phyloP scores from a whole-genome alignment of 495 filamentous ascomycete species.

The Penicillium flavigenum region DNA sequence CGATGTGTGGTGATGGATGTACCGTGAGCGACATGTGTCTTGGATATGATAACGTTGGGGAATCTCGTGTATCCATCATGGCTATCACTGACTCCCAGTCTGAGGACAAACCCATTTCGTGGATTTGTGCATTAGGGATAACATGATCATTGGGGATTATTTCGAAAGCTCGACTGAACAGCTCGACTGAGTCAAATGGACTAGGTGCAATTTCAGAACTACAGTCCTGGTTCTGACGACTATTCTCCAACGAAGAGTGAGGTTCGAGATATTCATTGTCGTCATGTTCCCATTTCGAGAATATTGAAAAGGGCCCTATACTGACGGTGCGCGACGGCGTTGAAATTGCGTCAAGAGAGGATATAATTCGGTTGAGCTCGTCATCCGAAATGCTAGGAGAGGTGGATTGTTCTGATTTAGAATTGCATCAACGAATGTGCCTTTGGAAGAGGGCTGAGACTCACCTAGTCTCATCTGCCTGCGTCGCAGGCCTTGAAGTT shows the following conservation, averaged over 20 bases:
- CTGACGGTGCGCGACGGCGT: not conserved
- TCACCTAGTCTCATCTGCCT: slow-evolving; percentile 11
- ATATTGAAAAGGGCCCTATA: slow-evolving; percentile 12
- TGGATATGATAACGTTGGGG: not conserved
- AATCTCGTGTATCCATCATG: not conserved
- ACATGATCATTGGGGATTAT: not conserved
- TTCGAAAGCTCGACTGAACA: not conserved
- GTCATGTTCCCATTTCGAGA: not conserved
- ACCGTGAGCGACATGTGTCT: not conserved
- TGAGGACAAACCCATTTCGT: not conserved
- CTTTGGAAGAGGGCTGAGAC: not conserved
- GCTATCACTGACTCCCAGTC: not conserved
- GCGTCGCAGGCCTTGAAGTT: not conserved
- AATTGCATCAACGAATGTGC: not conserved
- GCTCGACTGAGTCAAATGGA: not conserved
- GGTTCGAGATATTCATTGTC: not conserved
- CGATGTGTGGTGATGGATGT: not conserved
- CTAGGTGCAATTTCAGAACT: not conserved
- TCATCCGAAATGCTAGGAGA: slow-evolving; percentile 5
- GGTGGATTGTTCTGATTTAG: slow-evolving; percentile 5
- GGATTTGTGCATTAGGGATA: not conserved
- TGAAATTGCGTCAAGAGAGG: slow-evolving; percentile 1
- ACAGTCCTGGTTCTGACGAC: not conserved
- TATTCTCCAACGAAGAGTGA: not conserved
- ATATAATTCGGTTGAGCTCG: slow-evolving; percentile 10